phyloP scores from a whole-genome alignment of 1,284 basidiomycete genomes.

The Cystobasidium slooffiae region DNA sequence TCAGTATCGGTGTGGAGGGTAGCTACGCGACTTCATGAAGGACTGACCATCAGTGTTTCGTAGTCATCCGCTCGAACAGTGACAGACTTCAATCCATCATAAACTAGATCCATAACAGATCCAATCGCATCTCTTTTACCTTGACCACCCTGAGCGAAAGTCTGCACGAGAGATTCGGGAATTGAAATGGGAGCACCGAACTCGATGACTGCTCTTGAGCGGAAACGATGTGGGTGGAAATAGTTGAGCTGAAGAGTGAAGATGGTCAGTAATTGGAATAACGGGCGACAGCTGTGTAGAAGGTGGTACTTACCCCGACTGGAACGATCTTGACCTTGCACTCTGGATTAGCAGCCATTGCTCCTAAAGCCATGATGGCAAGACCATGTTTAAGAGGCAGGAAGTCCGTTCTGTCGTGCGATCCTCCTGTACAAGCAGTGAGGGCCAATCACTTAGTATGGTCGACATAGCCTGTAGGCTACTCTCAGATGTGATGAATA shows the following conservation, averaged over 20 bases:
- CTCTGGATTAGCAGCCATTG: slow-evolving; percentile 87
- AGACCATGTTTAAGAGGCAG: slow-evolving; percentile 95
- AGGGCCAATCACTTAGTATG: slow-evolving; percentile 13
- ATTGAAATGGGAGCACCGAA: slow-evolving; percentile 92
- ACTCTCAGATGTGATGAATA: neutral
- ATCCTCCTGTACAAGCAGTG: slow-evolving; percentile 71
- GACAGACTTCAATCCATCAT: slow-evolving; percentile 95
- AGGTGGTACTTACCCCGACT: slow-evolving; percentile 64
- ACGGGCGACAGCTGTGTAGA: neutral
- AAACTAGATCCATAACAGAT: slow-evolving; percentile 88
- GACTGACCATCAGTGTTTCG: slow-evolving; percentile 89
- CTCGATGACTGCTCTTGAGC: slow-evolving; percentile 93
- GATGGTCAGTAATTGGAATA: neutral
- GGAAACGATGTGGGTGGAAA: slow-evolving; percentile 93
- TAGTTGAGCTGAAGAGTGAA: slow-evolving; percentile 67
- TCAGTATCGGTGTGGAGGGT: neutral
- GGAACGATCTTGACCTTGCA: slow-evolving; percentile 90
- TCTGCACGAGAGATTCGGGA: slow-evolving; percentile 78
- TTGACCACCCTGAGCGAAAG: slow-evolving; percentile 87
- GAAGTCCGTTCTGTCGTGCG: slow-evolving; percentile 92
- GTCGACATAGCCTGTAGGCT: neutral
- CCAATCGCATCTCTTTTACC: slow-evolving; percentile 89
- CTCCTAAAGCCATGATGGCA: slow-evolving; percentile 95
- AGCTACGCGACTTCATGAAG: neutral
- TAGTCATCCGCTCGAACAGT: slow-evolving; percentile 96